A percentile compares a stretch with the other conserved stretches of the same genome.
Conservation (phyloP, 352 stramenopile species). For the Phytophthora sojae region DNA sequence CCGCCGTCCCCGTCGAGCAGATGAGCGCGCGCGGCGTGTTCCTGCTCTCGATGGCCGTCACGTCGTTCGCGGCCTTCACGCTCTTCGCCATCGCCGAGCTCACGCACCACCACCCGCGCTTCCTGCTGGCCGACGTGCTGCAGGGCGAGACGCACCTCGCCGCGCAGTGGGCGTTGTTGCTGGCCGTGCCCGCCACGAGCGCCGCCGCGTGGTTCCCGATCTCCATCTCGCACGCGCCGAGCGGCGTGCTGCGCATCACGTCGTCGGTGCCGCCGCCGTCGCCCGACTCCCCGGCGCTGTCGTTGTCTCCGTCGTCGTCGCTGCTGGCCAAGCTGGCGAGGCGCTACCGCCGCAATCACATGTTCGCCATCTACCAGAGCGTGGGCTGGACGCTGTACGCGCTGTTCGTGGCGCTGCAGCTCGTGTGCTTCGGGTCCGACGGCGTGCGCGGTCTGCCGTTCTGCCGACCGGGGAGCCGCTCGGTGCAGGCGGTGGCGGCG, state of each 20-base stretch:
- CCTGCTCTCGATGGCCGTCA: slow-evolving; percentile 59
- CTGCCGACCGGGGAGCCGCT: slow-evolving; percentile 57
- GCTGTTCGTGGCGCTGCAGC: slow-evolving; percentile 54
- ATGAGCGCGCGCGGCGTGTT: slow-evolving; percentile 64
- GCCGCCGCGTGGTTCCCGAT: slow-evolving; percentile 63
- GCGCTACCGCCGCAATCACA: slow-evolving; percentile 53
- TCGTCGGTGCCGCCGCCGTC: slow-evolving; percentile 30
- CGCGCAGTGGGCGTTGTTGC: slow-evolving; percentile 55
- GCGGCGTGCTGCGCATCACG: slow-evolving; percentile 43
- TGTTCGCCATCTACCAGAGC: slow-evolving; percentile 78
- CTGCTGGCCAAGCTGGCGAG: slow-evolving; percentile 32
- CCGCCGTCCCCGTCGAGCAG: slow-evolving; percentile 35
- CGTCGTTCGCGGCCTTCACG: slow-evolving; percentile 72
- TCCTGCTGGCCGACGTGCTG: slow-evolving; percentile 43
- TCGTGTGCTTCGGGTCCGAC: slow-evolving; percentile 41
- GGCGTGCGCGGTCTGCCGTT: slow-evolving; percentile 33
- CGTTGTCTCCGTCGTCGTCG: slow-evolving; percentile 35
- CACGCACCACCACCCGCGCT: slow-evolving; percentile 47
- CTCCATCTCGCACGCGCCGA: slow-evolving; percentile 46
- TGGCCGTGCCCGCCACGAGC: slow-evolving; percentile 66
- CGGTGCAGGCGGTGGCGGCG: slow-evolving; percentile 59
- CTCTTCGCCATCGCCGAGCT: slow-evolving; percentile 67
- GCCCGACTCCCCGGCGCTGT: slow-evolving; percentile 24
- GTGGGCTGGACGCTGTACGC: slow-evolving; percentile 67
- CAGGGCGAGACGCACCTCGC: slow-evolving; percentile 46